These are phyloP conservation scores for Chlamydomonas eustigma DNA, from an alignment of 139 green algal species.

Conservation along the genomic window DNA sequence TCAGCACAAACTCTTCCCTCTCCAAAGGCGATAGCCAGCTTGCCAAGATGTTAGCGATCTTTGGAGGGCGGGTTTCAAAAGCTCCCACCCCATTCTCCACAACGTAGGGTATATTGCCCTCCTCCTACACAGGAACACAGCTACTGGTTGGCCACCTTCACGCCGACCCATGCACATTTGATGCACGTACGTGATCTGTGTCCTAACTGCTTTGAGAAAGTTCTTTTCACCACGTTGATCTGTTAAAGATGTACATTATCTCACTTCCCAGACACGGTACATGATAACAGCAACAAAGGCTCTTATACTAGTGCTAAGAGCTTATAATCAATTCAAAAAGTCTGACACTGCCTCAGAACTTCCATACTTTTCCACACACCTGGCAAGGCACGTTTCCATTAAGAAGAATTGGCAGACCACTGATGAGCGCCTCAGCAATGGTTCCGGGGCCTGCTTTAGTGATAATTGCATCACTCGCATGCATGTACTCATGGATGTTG, in stretches of 20 bases:
- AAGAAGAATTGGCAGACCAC: conserved; percentile 90
- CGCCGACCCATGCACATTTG: too few relatives aligned
- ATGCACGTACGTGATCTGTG: too few relatives aligned
- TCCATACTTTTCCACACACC: conserved; percentile 48
- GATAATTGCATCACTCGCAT: conserved; percentile 80
- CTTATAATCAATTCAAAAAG: background rate
- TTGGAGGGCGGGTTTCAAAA: background rate
- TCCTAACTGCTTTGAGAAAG: too few relatives aligned
- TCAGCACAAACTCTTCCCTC: background rate
- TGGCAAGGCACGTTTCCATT: conserved; percentile 95
- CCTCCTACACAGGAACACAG: conserved; percentile 72
- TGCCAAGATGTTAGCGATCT: background rate
- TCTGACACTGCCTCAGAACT: background rate
- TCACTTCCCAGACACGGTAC: too few relatives aligned
- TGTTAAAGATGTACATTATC: too few relatives aligned
- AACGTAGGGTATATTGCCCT: conserved; percentile 96
- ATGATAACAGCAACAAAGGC: too few relatives aligned
- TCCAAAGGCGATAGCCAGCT: background rate
- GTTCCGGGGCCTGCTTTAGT: conserved; percentile 91
- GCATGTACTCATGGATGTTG: conserved; percentile 95
- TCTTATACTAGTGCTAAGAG: too few relatives aligned
- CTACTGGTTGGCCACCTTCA: too few relatives aligned
- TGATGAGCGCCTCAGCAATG: conserved; percentile 94
- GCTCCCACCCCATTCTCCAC: conserved; percentile 57
- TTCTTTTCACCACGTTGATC: too few relatives aligned